A percentile compares a stretch with the other conserved stretches of the same genome.
Evolutionary conservation across 441 rosid species (phyloP).

Genomic region (Rhodomyrtus psidioides): DNA sequence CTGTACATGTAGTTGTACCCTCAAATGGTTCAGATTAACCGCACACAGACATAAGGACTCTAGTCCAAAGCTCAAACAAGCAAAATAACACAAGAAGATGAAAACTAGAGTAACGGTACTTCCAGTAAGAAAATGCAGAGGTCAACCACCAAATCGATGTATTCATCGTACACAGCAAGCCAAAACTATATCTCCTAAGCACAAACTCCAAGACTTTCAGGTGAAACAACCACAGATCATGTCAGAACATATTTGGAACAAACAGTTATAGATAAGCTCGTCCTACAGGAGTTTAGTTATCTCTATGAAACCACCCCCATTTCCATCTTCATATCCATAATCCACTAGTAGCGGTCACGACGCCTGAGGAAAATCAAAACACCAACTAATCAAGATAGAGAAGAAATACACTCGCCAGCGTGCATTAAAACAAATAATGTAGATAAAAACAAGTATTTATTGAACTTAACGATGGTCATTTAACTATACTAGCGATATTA

Average conservation of each 20-base stretch:
- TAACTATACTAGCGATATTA: background rate
- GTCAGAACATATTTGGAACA: background rate
- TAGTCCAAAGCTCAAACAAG: background rate
- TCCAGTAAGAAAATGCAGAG: background rate
- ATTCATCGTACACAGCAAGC: background rate
- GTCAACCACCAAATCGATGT: background rate
- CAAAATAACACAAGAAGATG: background rate
- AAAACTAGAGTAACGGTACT: background rate
- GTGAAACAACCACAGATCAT: background rate
- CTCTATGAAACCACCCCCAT: background rate
- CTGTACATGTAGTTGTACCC: background rate
- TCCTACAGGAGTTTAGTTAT: background rate
- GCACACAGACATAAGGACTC: background rate
- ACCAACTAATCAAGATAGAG: background rate
- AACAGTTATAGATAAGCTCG: background rate
- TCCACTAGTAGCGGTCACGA: conserved; percentile 34
- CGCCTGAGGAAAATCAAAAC: conserved; percentile 26
- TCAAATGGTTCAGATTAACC: background rate
- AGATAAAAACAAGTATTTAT: background rate
- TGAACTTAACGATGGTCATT: background rate
- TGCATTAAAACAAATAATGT: background rate
- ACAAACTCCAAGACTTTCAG: background rate
- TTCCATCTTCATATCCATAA: conserved; percentile 10
- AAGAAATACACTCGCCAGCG: background rate
- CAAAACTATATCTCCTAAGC: background rate